Conservation (phyloP, 1,284 basidiomycete species). For the Xanthoconium separans region DNA sequence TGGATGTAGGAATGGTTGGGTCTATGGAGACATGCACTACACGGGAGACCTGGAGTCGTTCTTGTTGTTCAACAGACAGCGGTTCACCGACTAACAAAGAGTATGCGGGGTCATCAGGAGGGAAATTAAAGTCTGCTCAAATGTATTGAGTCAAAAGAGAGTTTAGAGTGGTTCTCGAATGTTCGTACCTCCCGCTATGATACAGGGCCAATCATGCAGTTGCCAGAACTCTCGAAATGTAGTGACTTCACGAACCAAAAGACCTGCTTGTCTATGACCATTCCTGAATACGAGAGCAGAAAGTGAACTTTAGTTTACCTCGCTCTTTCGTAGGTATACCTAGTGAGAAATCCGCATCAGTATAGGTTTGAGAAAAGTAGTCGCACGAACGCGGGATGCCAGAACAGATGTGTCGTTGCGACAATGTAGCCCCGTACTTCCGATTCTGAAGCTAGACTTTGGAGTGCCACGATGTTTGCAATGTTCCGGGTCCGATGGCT, state of each 20-base stretch:
- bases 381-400: conserved; percentile 79
- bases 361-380: not conserved
- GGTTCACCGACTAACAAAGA: conserved; percentile 69
- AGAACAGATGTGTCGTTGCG: conserved; percentile 88
- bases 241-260: conserved; percentile 67
- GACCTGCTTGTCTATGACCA: conserved; percentile 58
- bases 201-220: conserved; percentile 65
- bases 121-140: conserved; percentile 87
- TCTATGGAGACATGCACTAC: conserved; percentile 85
- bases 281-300: not conserved
- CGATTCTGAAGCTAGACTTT: conserved; percentile 34
- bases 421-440: conserved; percentile 59
- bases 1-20: conserved; percentile 43
- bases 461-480: conserved; percentile 70
- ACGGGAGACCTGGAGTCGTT: conserved; percentile 60
- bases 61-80: conserved; percentile 53
- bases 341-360: conserved; percentile 30
- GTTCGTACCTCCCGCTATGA: conserved; percentile 77
- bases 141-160: conserved; percentile 2
- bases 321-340: conserved; percentile 86
- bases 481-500: conserved; percentile 85
- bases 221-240: conserved; percentile 54
- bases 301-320: conserved; percentile 43
- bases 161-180: not conserved
- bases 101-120: conserved; percentile 85